Evolutionary conservation across 805 yeast species (phyloP).

Genomic region (Saturnispora hagleri): DNA sequence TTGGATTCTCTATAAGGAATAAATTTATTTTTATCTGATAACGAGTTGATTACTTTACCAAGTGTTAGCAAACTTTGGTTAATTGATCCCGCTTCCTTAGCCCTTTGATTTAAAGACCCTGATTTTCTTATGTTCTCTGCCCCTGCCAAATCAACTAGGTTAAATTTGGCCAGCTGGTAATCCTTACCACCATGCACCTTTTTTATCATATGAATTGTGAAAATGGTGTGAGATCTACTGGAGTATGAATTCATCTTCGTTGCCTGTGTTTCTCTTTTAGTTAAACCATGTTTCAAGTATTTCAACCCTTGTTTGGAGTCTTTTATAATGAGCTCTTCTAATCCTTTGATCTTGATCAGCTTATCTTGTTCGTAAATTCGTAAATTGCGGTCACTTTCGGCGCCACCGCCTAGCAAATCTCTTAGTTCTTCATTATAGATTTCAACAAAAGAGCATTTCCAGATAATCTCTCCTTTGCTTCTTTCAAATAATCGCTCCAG

Average conservation of each 20-base stretch:
- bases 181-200: slow-evolving; percentile 23
- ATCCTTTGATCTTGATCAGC: slow-evolving; percentile 48
- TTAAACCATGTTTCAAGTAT: slow-evolving; percentile 47
- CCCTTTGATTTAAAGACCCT: slow-evolving; percentile 80
- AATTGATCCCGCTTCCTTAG: slow-evolving; percentile 89
- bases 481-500: slow-evolving; percentile 32
- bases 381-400: slow-evolving; percentile 21
- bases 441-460: slow-evolving; percentile 47
- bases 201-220: slow-evolving; percentile 51
- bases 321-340: slow-evolving; percentile 51
- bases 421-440: slow-evolving; percentile 36
- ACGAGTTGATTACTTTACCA: slow-evolving; percentile 78
- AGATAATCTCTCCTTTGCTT: slow-evolving; percentile 31
- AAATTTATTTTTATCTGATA: slow-evolving; percentile 58
- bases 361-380: slow-evolving; percentile 30
- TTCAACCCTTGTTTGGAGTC: slow-evolving; percentile 48
- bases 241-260: slow-evolving; percentile 69
- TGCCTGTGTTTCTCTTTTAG: slow-evolving; percentile 54
- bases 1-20: slow-evolving; percentile 76
- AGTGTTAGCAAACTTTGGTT: slow-evolving; percentile 81
- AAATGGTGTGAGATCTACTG: slow-evolving; percentile 70
- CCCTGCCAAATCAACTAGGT: slow-evolving; percentile 90
- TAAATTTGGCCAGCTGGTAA: slow-evolving; percentile 24
- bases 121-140: slow-evolving; percentile 82
- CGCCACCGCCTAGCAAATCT: slow-evolving; percentile 37